phyloP scores from a whole-genome alignment of 2,329 filamentous ascomycete genomes.

The Fusarium albidum region DNA sequence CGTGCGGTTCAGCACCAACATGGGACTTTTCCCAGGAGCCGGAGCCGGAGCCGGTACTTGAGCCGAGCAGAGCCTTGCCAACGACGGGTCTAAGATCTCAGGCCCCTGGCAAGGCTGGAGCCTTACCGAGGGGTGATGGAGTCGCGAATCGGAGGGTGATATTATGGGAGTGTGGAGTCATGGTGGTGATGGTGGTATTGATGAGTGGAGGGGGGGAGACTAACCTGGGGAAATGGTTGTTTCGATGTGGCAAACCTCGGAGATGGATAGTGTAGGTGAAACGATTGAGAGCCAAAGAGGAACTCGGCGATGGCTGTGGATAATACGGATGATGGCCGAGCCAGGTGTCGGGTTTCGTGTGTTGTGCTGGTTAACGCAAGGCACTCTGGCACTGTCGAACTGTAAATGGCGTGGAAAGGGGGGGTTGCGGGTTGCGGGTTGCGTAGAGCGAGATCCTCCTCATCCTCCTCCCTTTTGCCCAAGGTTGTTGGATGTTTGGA shows the following conservation, averaged over 20 bases:
- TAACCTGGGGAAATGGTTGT: slow-evolving; percentile 28
- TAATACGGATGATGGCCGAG: slow-evolving; percentile 37
- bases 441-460: not conserved
- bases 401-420: slow-evolving; percentile 1
- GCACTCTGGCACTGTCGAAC: slow-evolving; percentile 14
- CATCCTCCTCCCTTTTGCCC: not conserved
- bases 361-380: slow-evolving; percentile 4
- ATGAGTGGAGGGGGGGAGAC: slow-evolving; percentile 9
- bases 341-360: slow-evolving; percentile 12
- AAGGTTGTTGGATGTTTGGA: slow-evolving; percentile 17
- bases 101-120: slow-evolving; percentile 24
- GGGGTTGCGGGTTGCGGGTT: not conserved
- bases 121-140: slow-evolving; percentile 19
- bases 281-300: slow-evolving; percentile 24
- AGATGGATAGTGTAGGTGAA: slow-evolving; percentile 11
- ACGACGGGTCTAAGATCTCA: slow-evolving; percentile 31
- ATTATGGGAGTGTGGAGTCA: slow-evolving; percentile 13
- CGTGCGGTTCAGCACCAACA: not conserved
- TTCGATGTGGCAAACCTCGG: slow-evolving; percentile 19
- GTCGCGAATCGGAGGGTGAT: slow-evolving; percentile 29
- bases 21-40: not conserved
- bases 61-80: slow-evolving; percentile 13
- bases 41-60: slow-evolving; percentile 1
- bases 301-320: not conserved
- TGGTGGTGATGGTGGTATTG: not conserved